These are phyloP conservation scores for Penicillium sp. DNA, from an alignment of 2,329 filamentous ascomycete genomes.

Conservation along the genomic window DNA sequence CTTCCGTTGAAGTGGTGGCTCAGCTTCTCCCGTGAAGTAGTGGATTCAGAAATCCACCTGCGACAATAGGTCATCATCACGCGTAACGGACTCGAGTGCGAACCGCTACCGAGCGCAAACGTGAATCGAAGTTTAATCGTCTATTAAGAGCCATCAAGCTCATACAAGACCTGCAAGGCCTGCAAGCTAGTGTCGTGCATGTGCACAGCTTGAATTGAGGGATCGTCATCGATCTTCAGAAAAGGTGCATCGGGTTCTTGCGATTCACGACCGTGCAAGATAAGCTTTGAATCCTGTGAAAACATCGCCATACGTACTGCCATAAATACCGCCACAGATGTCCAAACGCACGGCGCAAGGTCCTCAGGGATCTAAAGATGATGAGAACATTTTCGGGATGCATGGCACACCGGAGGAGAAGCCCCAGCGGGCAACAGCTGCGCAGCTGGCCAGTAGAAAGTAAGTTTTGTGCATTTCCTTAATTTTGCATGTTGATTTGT, in stretches of 20 bases:
- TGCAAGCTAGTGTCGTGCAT: not conserved
- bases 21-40: not conserved
- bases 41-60: not conserved
- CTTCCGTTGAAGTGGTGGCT: not conserved
- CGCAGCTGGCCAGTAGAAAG: slow-evolving; percentile 57
- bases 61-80: not conserved
- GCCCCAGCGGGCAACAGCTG: slow-evolving; percentile 54
- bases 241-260: slow-evolving; percentile 3
- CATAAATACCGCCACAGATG: slow-evolving; percentile 26
- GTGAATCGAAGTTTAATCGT: not conserved
- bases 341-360: slow-evolving; percentile 41
- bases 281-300: slow-evolving; percentile 2
- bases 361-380: slow-evolving; percentile 38
- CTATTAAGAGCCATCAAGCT: not conserved
- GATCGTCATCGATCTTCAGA: slow-evolving; percentile 1
- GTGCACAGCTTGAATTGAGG: not conserved
- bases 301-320: not conserved
- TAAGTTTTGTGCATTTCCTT: slow-evolving; percentile 41
- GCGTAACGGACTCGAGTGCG: slow-evolving; percentile 4
- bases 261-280: not conserved
- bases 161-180: not conserved
- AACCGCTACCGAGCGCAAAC: not conserved
- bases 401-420: slow-evolving; percentile 46
- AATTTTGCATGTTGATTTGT: not conserved
- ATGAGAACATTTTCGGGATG: slow-evolving; percentile 36